Percentiles rank a stretch among this genome's conserved stretches.
phyloP scores from a whole-genome alignment of 176 grass and related monocot species.

The Chrysopogon serrulatus region DNA sequence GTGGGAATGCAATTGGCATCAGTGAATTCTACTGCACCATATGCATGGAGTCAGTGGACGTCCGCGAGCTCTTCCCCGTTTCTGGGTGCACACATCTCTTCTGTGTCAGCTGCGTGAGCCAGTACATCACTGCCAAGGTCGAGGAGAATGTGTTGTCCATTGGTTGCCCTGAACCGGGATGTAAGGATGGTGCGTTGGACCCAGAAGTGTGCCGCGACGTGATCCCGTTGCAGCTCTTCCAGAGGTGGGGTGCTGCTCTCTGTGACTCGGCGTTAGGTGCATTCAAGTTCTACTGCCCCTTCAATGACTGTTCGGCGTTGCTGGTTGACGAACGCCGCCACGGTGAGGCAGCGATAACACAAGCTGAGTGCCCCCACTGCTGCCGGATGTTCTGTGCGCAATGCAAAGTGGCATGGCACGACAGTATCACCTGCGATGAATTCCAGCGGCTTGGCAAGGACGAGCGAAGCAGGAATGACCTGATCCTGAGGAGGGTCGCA shows the following conservation, averaged over 20 bases:
- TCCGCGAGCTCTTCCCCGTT: constrained; percentile 28
- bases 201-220: constrained; percentile 42
- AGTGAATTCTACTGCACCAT: constrained; percentile 45
- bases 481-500: constrained; percentile 52
- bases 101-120: constrained; percentile 55
- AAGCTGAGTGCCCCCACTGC: constrained; percentile 61
- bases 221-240: constrained; percentile 30
- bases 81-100: constrained; percentile 43
- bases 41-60: constrained; percentile 45
- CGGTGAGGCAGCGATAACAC: not conserved
- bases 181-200: constrained; percentile 36
- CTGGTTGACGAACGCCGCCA: constrained; percentile 32
- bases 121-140: constrained; percentile 51
- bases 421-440: constrained; percentile 37
- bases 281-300: constrained; percentile 64
- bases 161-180: constrained; percentile 38
- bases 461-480: constrained; percentile 45
- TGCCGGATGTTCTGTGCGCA: constrained; percentile 46
- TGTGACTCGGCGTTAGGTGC: constrained; percentile 35
- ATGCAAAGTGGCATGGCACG: constrained; percentile 74
- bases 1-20: not conserved
- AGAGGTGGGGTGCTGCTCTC: constrained; percentile 45
- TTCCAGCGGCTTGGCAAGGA: constrained; percentile 40
- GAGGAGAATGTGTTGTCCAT: constrained; percentile 41
- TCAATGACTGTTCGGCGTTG: constrained; percentile 51